These are phyloP conservation scores for Umbelopsis ramanniana DNA, from an alignment of 192 early-diverging fungal genomes.

Conservation along the genomic window DNA sequence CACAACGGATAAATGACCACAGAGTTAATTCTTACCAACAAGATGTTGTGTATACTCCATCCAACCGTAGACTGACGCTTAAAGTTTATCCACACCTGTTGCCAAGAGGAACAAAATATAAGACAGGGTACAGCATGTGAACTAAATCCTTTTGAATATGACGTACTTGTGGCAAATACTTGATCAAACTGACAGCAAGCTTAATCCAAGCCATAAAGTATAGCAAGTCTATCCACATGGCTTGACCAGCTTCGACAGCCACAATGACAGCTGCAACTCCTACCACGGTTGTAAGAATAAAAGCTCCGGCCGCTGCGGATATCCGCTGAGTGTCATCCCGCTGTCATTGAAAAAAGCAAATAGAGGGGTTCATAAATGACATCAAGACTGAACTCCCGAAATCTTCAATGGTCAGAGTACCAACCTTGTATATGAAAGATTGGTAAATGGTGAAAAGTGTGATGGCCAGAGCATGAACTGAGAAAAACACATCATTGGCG, in stretches of 20 bases:
- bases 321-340: constrained; percentile 47
- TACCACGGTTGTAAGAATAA: constrained; percentile 44
- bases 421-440: constrained; percentile 70
- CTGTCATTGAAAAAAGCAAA: constrained; percentile 28
- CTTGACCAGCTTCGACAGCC: constrained; percentile 24
- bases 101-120: constrained; percentile 28
- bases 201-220: constrained; percentile 83
- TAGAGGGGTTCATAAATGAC: not conserved
- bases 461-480: constrained; percentile 79
- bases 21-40: constrained; percentile 48
- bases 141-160: not conserved
- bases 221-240: constrained; percentile 62
- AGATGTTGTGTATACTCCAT: constrained; percentile 89
- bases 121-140: not conserved
- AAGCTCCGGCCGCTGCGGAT: constrained; percentile 39
- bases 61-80: constrained; percentile 78
- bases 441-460: constrained; percentile 65
- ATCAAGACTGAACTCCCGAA: too few relatives aligned
- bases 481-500: constrained; percentile 87
- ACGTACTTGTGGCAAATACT: constrained; percentile 76
- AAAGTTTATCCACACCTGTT: constrained; percentile 73
- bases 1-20: not conserved
- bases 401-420: not conserved
- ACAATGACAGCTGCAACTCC: constrained; percentile 39
- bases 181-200: constrained; percentile 77